These are phyloP conservation scores for Calonectria honghensis DNA, from an alignment of 2,329 filamentous ascomycete genomes.

Conservation along the genomic window DNA sequence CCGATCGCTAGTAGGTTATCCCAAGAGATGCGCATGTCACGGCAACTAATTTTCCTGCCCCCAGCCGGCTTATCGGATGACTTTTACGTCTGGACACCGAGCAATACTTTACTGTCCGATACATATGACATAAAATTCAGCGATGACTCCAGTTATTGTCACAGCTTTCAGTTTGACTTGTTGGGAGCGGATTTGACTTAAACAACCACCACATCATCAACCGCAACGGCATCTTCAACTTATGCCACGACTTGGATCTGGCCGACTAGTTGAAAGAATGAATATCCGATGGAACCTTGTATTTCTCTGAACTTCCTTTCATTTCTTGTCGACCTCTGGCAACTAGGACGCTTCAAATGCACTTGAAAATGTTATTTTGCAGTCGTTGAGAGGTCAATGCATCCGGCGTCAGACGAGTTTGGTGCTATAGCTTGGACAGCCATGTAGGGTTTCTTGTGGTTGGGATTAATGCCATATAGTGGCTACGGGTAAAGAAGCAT, in stretches of 20 bases:
- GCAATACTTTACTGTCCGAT: background rate
- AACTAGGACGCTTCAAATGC: too few relatives aligned
- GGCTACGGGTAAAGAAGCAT: too few relatives aligned
- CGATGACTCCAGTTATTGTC: background rate
- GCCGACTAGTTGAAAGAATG: background rate
- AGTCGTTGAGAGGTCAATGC: too few relatives aligned
- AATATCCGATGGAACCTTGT: background rate
- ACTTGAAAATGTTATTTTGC: too few relatives aligned
- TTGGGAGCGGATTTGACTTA: background rate
- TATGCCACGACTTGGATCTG: constrained; percentile 2
- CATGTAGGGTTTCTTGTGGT: too few relatives aligned
- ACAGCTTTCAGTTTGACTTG: constrained; percentile 12
- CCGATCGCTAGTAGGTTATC: background rate
- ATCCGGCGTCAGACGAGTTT: too few relatives aligned
- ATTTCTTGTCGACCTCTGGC: too few relatives aligned
- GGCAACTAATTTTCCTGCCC: background rate
- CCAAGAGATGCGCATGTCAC: too few relatives aligned
- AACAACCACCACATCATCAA: background rate
- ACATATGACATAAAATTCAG: constrained; percentile 9
- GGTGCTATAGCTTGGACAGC: too few relatives aligned
- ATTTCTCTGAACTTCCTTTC: background rate
- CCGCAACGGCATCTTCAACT: background rate
- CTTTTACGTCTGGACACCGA: constrained; percentile 6
- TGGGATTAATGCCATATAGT: too few relatives aligned
- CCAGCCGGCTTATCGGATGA: background rate